phyloP scores from a whole-genome alignment of 768 basidiomycete genomes.

The Collybia sordida region DNA sequence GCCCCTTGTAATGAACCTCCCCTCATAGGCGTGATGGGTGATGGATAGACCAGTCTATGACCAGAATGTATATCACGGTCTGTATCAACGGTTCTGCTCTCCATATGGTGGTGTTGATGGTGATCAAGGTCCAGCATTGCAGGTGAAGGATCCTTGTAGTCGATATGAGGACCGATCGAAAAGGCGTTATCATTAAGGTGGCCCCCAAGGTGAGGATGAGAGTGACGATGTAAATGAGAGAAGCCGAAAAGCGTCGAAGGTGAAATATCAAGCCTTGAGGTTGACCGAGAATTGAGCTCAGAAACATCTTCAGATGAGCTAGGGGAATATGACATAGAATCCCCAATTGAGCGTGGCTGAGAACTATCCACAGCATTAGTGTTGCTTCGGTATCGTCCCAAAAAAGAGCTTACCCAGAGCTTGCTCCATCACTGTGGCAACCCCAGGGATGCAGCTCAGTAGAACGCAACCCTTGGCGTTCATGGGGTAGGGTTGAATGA shows the following conservation, averaged over 20 bases:
- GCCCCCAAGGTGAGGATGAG: background rate
- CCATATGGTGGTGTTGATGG: background rate
- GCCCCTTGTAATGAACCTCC: background rate
- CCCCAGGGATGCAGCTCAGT: constrained; percentile 18
- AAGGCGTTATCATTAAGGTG: background rate
- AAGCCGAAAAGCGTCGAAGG: constrained; percentile 1
- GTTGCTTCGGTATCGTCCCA: too few relatives aligned
- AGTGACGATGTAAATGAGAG: background rate
- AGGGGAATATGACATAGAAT: constrained; percentile 18
- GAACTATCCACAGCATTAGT: constrained; percentile 8
- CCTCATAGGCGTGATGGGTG: background rate
- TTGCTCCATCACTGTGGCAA: constrained; percentile 20
- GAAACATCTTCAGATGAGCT: constrained; percentile 19
- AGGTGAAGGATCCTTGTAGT: background rate
- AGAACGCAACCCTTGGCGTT: background rate
- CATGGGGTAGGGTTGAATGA: too few relatives aligned
- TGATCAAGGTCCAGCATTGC: background rate
- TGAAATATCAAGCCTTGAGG: constrained; percentile 5
- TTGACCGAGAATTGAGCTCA: constrained; percentile 11
- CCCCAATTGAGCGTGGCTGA: constrained; percentile 12
- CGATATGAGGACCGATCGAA: background rate
- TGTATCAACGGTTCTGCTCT: background rate
- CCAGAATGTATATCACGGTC: background rate
- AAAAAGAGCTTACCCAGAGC: constrained; percentile 18
- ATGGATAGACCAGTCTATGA: background rate